Evolutionary conservation across 2,329 filamentous ascomycete genomes (phyloP), one percentile per base, ranked within the genome.

Genomic region (Cryphonectria nitschkei): DNA sequence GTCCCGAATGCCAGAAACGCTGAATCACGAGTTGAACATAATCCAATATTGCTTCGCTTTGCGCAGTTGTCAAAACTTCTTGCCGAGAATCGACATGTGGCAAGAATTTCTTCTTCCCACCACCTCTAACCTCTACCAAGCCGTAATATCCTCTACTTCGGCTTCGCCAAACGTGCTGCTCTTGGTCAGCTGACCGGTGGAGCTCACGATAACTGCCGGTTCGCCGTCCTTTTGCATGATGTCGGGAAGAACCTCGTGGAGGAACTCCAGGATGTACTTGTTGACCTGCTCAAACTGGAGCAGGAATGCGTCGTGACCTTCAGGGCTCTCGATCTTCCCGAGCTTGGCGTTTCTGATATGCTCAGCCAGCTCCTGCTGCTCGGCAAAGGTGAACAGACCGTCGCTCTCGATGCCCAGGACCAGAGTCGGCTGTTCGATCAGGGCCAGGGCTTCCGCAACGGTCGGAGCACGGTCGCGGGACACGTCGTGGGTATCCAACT

Each of bases 231-330:
- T 88, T 50, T 81, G 83, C 95, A 98, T 98, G 74, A 99, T 95
- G 75, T 97, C 93, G 0, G 94, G 93, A 41, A 99, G 80, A 2
- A 92, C 90, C 76, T 95, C 90, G 71, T 90, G 88, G 80, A 99
- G 84, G 79, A 99, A 99, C 2, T 88, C 88, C 26, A 98, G 82
- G 65, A 98, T 90, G 78, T 97, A 93, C 43, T 85, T 86, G 81
- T 99, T 99, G 71, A 98, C 96, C 82, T 98, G 95, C 83, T 98
- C 94, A 78, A 99, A 99, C 81, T 99, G 95, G 68, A 99, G 83
- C 77, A 99, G 82, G 80, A 99, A 99, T 0, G 96, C 96, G 80
- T 99, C 96, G 77, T 99, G 96, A 0, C 96, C 96, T 79, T 99
- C 96, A 0, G 94, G 92, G 72, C 93, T 97, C 77, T 98, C 94